Evolutionary conservation across 2,329 filamentous ascomycete species (phyloP), one percentile per base, ranked within the genome.

Genomic region (Sphaerulina populicola): DNA sequence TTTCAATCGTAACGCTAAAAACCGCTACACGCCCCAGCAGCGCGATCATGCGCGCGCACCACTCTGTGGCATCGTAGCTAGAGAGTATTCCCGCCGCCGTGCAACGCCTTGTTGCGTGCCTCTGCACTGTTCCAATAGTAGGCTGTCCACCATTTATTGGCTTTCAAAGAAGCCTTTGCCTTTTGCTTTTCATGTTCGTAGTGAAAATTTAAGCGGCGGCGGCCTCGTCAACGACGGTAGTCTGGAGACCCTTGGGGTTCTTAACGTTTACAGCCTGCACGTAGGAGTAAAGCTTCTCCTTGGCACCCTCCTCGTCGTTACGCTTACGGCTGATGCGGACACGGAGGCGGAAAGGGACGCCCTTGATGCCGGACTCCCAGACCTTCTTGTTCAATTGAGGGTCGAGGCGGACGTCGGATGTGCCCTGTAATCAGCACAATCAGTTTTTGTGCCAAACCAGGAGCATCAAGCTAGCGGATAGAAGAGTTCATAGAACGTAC

Each of bases 331-430:
- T 95, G 78, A 98, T 96, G 78, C 94, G 89, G 72, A 98, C 84
- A 70, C 93, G 91, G 68, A 98, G 81, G 76, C 94, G 86, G 86
- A 85, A 97, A 66, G 91, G 88, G 65, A 96, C 90, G 71, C 93
- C 94, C 87, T 97, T 98, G 81, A 98, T 84, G 75, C 93, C 93
- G 71, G 85, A 80, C 79, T 98, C 93, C 93, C 93, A 98, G 74
- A 98, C 91, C 83, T 98, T 97, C 88, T 98, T 98, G 86, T 98
- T 98, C 71, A 98, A 79, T 79, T 93, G 86, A 71, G 93, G 93
- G 82, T 98, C 93, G 72, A 98, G 78, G 69, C 93, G 93, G 77
- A 98, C 93, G 73, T 98, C 93, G 70, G 81, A 77, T 77, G 93
- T 98, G 72, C 91, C 91, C 93, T 98, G 66, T 54, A 18, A 18